Conservation (phyloP, 306 rosid genomes). For the Abrus precatorius region DNA sequence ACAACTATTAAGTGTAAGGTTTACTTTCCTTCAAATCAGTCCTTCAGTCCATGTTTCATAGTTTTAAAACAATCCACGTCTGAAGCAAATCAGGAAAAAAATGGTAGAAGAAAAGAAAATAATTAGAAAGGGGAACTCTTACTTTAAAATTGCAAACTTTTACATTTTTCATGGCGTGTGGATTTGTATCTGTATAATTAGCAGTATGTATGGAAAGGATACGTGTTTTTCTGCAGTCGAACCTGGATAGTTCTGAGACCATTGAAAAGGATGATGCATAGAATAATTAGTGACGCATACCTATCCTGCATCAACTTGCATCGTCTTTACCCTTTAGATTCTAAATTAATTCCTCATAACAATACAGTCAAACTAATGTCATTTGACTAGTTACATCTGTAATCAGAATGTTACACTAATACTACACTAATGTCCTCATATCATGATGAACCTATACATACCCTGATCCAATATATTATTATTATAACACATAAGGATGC, state of each 20-base stretch:
- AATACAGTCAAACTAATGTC: slow-evolving; percentile 21
- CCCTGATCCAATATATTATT: slow-evolving; percentile 6
- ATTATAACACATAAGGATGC: slow-evolving; percentile 1
- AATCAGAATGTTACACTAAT: not conserved
- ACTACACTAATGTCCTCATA: slow-evolving; percentile 4
- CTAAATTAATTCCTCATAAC: slow-evolving; percentile 14
- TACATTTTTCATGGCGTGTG: not conserved
- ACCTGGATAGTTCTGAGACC: not conserved
- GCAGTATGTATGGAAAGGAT: not conserved
- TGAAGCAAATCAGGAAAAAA: not conserved
- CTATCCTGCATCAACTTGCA: slow-evolving; percentile 7
- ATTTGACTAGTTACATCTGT: not conserved
- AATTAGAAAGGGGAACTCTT: not conserved
- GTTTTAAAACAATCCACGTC: not conserved
- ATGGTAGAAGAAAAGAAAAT: not conserved
- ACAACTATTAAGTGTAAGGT: not conserved
- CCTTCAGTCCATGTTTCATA: not conserved
- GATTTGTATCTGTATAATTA: not conserved
- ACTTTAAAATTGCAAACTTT: not conserved
- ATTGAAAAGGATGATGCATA: not conserved
- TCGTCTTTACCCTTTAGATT: not conserved
- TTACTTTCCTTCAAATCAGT: not conserved
- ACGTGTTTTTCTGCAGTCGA: not conserved
- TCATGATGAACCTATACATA: not conserved
- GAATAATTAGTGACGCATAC: not conserved